Percentiles rank a stretch among this genome's conserved stretches.
Conservation (phyloP, 352 stramenopile species). For the Pythium vanterpoolii region DNA sequence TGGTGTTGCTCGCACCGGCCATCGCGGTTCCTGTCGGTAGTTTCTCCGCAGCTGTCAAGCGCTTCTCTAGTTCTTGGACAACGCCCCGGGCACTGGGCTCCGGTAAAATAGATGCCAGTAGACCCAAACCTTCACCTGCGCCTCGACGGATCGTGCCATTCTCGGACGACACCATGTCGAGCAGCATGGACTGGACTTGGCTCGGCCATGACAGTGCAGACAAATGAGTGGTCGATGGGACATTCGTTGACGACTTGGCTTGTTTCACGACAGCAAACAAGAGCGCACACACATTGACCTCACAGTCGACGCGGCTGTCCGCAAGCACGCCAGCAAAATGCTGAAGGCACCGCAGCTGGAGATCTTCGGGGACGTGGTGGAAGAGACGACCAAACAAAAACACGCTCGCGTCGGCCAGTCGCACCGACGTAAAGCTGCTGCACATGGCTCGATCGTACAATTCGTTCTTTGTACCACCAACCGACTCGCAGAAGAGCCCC, state of each 20-base stretch:
- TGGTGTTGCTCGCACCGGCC: conserved; percentile 23
- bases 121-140: conserved; percentile 70
- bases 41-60: conserved; percentile 49
- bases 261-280: conserved; percentile 63
- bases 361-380: conserved; percentile 74
- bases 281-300: conserved; percentile 78
- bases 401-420: conserved; percentile 76
- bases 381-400: conserved; percentile 76
- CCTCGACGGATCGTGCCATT: conserved; percentile 60
- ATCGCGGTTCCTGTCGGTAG: conserved; percentile 27
- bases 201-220: conserved; percentile 40
- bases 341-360: conserved; percentile 80
- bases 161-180: conserved; percentile 72
- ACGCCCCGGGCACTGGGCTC: conserved; percentile 21
- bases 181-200: conserved; percentile 80
- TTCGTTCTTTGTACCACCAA: conserved; percentile 22
- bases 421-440: conserved; percentile 80
- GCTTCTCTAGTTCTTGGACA: conserved; percentile 72
- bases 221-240: conserved; percentile 19
- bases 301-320: conserved; percentile 56
- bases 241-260: conserved; percentile 28
- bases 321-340: conserved; percentile 67
- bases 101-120: conserved; percentile 30
- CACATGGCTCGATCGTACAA: conserved; percentile 35
- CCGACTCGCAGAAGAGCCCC: conserved; percentile 36